These are phyloP conservation scores for Claviceps sp. DNA, from an alignment of 2,329 filamentous ascomycete species.

Conservation along the genomic window DNA sequence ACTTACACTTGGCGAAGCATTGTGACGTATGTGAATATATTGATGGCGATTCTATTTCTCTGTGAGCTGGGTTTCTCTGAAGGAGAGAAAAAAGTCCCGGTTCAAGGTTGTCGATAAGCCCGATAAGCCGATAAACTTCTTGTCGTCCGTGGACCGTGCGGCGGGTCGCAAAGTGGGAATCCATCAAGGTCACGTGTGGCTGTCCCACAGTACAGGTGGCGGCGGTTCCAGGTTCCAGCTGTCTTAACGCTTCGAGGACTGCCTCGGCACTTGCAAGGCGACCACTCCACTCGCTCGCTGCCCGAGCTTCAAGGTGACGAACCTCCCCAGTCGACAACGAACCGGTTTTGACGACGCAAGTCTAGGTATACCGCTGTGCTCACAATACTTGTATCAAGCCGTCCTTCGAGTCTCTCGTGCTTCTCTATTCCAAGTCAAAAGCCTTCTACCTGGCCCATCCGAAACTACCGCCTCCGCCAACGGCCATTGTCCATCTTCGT, in stretches of 20 bases:
- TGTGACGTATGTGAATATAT: constrained; percentile 9
- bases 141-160: too few relatives aligned
- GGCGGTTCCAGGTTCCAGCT: too few relatives aligned
- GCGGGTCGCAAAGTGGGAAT: too few relatives aligned
- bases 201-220: too few relatives aligned
- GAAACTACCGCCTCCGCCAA: too few relatives aligned
- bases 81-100: constrained; percentile 11
- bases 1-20: constrained; percentile 39
- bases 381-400: background rate
- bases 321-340: background rate
- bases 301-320: background rate
- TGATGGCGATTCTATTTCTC: background rate
- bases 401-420: background rate
- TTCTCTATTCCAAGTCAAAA: background rate
- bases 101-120: constrained; percentile 22
- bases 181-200: too few relatives aligned
- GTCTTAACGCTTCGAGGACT: too few relatives aligned
- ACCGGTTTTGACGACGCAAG: background rate
- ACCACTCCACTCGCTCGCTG: too few relatives aligned
- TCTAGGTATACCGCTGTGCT: background rate
- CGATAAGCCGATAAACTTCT: too few relatives aligned
- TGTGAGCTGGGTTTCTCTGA: background rate
- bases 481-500: background rate
- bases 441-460: too few relatives aligned
- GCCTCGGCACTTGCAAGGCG: too few relatives aligned